Evolutionary conservation across 2,329 filamentous ascomycete genomes (phyloP).

Genomic region (Xylaria sp.): DNA sequence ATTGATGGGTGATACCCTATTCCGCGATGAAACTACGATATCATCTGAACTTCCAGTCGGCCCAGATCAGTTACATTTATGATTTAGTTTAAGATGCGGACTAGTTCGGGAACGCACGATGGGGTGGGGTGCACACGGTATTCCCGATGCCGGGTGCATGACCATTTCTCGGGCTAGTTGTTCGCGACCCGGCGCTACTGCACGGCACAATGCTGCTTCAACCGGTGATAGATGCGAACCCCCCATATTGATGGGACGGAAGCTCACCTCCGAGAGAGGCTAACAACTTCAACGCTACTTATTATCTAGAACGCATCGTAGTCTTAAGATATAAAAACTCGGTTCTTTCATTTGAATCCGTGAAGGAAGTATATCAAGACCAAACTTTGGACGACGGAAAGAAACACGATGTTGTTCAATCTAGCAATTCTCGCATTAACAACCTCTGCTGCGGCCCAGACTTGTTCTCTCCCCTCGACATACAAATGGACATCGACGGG

Average conservation of each 20-base stretch:
- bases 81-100: neutral
- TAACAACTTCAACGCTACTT: neutral
- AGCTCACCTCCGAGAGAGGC: neutral
- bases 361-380: neutral
- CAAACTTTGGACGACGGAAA: neutral
- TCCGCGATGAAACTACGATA: neutral
- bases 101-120: neutral
- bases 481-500: constrained; percentile 66
- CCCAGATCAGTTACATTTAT: neutral
- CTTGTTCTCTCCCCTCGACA: constrained; percentile 58
- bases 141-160: neutral
- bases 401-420: constrained; percentile 8
- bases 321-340: neutral
- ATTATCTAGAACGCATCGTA: neutral
- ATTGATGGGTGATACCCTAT: neutral
- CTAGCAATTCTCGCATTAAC: constrained; percentile 37
- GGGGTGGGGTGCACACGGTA: neutral
- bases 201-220: neutral
- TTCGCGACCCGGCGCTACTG: constrained; percentile 7
- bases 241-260: constrained; percentile 8
- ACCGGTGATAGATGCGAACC: neutral
- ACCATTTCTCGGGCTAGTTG: constrained; percentile 15
- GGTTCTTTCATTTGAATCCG: neutral
- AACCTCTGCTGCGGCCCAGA: constrained; percentile 37
- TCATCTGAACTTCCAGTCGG: neutral